Evolutionary conservation across 768 basidiomycete genomes (phyloP), one percentile per base, ranked within the genome.

Genomic region (Mycena vitilis): DNA sequence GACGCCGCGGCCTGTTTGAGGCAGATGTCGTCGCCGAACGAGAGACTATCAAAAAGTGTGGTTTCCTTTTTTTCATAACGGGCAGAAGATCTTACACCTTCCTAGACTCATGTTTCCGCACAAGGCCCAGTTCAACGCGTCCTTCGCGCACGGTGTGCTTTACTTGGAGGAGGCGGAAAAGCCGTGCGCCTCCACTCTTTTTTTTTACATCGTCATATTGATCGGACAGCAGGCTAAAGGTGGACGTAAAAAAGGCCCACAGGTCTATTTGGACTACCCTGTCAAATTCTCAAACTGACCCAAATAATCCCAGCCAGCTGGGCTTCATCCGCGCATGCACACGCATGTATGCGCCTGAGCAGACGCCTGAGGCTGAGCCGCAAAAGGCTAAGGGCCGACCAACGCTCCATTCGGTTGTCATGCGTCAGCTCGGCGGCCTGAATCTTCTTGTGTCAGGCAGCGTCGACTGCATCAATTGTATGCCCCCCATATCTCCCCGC

Each of bases 361-460:
- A 30, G 30, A 30, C 30, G 30, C 30, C 30, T 30, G 3, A 30
- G 30, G 3, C 30, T 30, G 30, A 30, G 30, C 30, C 30, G 11
- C 47, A 18, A 2, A 45, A 55, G 49, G 48, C 34, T 18, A 16
- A 13, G 8, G 49, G 48, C 25, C 13, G 20, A 22, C 62, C 55
- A 38, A 69, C 60, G 2, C 49, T 67, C 11, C 54, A 69, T 30
- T 22, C 70, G 38, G 70, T 73, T 53, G 70, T 73, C 15, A 38
- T 42, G 22, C 70, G 70, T 16, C 22, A 22, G 23, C 63, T 73
- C 5, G 70, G 67, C 5, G 73, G 73, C 16, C 61, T 73, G 13
- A 73, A 73, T 52, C 57, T 73, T 0, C 61, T 73, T 65, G 38
- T 73, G 38, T 63, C 70, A 8, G 70, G 68, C 34, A 23, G 40